phyloP scores from a whole-genome alignment of 2,329 filamentous ascomycete genomes.

The Tolypocladium cylindrosporum region DNA sequence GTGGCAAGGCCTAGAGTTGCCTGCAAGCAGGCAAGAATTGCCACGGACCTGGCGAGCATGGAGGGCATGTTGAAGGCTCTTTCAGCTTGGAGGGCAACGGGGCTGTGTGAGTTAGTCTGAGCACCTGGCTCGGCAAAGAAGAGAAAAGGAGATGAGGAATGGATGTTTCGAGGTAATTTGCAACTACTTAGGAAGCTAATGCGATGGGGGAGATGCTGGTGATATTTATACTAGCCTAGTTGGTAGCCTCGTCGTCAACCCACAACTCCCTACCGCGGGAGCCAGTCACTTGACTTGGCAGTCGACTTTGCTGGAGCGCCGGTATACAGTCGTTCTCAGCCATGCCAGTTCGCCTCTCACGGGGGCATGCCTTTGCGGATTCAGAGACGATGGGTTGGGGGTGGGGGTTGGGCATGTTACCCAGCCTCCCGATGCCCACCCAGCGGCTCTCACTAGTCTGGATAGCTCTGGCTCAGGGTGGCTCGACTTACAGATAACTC shows the following conservation, averaged over 20 bases:
- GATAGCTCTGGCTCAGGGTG: not conserved
- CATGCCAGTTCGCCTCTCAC: not conserved
- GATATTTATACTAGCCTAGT: not conserved
- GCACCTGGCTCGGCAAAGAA: not conserved
- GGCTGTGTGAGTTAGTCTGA: not conserved
- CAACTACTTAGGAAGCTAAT: not conserved
- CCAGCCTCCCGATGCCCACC: not conserved
- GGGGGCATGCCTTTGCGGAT: not conserved
- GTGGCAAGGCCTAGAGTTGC: conserved; percentile 11
- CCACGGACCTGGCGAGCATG: conserved; percentile 14
- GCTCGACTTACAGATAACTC: not conserved
- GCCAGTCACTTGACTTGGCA: not conserved
- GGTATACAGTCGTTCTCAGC: not conserved
- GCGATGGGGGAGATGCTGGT: not conserved
- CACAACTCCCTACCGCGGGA: not conserved
- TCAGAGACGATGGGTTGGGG: not conserved
- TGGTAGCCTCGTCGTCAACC: not conserved
- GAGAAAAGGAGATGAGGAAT: not conserved
- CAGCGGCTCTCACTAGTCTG: not conserved
- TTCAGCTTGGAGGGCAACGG: not conserved
- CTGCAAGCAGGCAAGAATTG: conserved; percentile 15
- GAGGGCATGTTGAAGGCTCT: conserved; percentile 12
- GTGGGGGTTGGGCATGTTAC: conserved; percentile 3
- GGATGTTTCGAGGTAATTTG: no score
- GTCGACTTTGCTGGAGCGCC: not conserved